These are phyloP conservation scores for Megacollybia marginata DNA, from an alignment of 768 basidiomycete genomes.

Conservation along the genomic window DNA sequence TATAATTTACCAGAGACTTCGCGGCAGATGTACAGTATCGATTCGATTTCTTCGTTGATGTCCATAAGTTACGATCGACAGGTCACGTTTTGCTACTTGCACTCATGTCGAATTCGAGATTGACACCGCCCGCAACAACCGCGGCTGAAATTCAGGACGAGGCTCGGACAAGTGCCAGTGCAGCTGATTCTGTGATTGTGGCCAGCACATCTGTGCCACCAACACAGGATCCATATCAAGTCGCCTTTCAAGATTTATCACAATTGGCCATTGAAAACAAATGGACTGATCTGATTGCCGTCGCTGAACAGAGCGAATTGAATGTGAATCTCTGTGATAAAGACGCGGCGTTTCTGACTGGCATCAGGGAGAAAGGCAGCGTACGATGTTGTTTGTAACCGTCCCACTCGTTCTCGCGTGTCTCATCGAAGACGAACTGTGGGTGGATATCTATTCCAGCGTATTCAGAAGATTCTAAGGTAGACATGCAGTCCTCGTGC, in stretches of 20 bases:
- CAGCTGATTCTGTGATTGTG: conserved; percentile 2
- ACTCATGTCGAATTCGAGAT: conserved; percentile 51
- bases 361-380: conserved; percentile 26
- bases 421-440: conserved; percentile 59
- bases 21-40: conserved; percentile 81
- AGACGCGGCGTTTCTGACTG: conserved; percentile 2
- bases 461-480: background rate
- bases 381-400: conserved; percentile 42
- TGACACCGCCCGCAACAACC: conserved; percentile 56
- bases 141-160: conserved; percentile 50
- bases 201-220: conserved; percentile 7
- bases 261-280: conserved; percentile 38
- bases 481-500: conserved; percentile 43
- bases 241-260: conserved; percentile 35
- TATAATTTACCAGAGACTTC: conserved; percentile 71
- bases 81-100: background rate
- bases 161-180: conserved; percentile 21
- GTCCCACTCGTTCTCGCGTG: conserved; percentile 60
- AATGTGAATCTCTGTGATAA: conserved; percentile 29
- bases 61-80: conserved; percentile 34
- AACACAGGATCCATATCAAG: conserved; percentile 32
- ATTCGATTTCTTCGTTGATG: conserved; percentile 76
- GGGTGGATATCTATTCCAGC: conserved; percentile 15
- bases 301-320: conserved; percentile 48
- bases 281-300: conserved; percentile 31